These are phyloP conservation scores for Botrytis fabae DNA, from an alignment of 2,329 filamentous ascomycete genomes.

Conservation along the genomic window DNA sequence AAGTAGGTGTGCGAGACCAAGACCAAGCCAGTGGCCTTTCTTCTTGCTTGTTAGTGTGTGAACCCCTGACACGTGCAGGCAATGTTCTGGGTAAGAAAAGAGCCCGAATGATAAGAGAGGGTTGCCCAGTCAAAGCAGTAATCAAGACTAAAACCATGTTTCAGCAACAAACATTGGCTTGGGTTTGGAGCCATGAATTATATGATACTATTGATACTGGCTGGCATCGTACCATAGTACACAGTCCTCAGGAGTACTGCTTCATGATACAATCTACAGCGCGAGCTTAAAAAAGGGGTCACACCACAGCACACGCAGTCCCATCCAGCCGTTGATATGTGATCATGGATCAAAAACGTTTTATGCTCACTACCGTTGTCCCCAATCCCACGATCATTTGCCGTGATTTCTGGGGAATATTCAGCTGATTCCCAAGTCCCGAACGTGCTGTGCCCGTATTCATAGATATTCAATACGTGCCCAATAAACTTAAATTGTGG, in stretches of 20 bases:
- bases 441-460: not conserved
- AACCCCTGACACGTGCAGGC: slow-evolving; percentile 4
- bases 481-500: not conserved
- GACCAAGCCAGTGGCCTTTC: slow-evolving; percentile 7
- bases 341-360: not conserved
- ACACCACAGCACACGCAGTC: not conserved
- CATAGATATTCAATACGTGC: not conserved
- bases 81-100: not conserved
- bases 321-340: not conserved
- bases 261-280: not conserved
- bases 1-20: not conserved
- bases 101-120: not conserved
- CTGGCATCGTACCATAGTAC: not conserved
- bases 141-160: slow-evolving; percentile 1
- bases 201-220: not conserved
- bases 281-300: not conserved
- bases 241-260: not conserved
- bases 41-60: not conserved
- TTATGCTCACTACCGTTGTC: not conserved
- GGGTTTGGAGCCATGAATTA: not conserved
- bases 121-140: not conserved
- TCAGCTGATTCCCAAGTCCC: not conserved
- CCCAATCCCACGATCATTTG: not conserved
- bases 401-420: not conserved
- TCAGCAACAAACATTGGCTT: not conserved